Conservation (phyloP, 2,329 filamentous ascomycete species). For the Colletotrichum scovillei region DNA sequence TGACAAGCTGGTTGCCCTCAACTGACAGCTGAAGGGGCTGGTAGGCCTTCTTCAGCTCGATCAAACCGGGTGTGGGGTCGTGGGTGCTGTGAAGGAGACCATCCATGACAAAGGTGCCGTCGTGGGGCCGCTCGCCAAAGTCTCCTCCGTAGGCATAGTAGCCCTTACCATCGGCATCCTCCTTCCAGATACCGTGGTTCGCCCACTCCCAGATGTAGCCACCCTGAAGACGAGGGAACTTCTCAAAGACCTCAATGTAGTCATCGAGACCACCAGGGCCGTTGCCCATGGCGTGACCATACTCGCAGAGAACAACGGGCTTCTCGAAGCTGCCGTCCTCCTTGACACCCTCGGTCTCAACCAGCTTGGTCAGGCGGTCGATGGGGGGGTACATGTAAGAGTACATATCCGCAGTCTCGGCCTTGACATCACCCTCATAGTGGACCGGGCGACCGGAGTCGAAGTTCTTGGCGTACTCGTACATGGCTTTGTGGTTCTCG, state of each 20-base stretch:
- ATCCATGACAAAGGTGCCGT: constrained; percentile 72
- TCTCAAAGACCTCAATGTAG: constrained; percentile 73
- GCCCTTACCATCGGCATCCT: constrained; percentile 51
- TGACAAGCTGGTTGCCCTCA: constrained; percentile 47
- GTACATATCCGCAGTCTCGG: constrained; percentile 72
- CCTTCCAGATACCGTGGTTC: constrained; percentile 67
- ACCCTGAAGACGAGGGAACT: constrained; percentile 71
- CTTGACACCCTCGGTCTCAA: constrained; percentile 54
- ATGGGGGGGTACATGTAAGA: constrained; percentile 74
- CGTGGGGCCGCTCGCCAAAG: constrained; percentile 70
- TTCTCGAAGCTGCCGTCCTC: constrained; percentile 60
- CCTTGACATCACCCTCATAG: constrained; percentile 73
- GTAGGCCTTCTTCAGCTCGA: constrained; percentile 68
- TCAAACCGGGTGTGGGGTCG: constrained; percentile 65
- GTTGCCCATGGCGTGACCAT: constrained; percentile 78
- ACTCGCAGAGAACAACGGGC: constrained; percentile 70
- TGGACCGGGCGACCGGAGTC: constrained; percentile 72
- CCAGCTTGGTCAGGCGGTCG: constrained; percentile 60
- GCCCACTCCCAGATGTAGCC: constrained; percentile 77
- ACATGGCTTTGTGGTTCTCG: constrained; percentile 75
- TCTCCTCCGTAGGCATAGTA: constrained; percentile 72
- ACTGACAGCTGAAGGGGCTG: constrained; percentile 61
- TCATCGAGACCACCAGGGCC: constrained; percentile 77
- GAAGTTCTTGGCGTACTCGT: constrained; percentile 66
- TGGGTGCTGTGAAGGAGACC: constrained; percentile 66